Base-by-base conservation (phyloP, 2,329 filamentous ascomycete species). In the Aurifilum marmelostoma region DNA sequence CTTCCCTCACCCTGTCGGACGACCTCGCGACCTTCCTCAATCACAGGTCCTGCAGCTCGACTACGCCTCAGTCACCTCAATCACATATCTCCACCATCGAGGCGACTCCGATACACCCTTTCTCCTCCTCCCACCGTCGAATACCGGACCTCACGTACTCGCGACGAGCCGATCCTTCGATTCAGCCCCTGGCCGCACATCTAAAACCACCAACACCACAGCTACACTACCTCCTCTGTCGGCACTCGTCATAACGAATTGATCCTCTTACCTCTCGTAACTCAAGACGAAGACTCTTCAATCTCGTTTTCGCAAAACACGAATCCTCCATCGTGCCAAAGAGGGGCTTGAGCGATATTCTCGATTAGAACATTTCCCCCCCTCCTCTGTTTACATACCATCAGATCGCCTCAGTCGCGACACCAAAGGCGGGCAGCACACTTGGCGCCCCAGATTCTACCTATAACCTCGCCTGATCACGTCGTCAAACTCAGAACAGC, bases 291-390 rank as follows among this genome's bases (percentile, higher is more conserved):
- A n/a, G n/a, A 18, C 18, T 59, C 21, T 29, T n/a, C n/a, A 16
- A 6, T n/a, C 21, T 21, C 50, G 32, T n/a, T 43, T 41, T 14
- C 58, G 14, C 59, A 6, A 21, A 12, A 27, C 52, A 2, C 52
- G 27, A 32, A 18, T 2, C 24, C 21, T 24, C 14, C 27, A 18
- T 18, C 32, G 52, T 32, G 27, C 52, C 27, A 16, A 32, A 56
- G 52, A 29, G 24, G 52, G 60, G 52, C 43, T 58, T 54, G 67
- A 67, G 67, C 67, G 41, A 71, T 56, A 54, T 58, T 65, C 43
- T 61, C 67, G 58, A 47, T 21, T n/a, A 9, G 52, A 65, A 24
- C 32, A 3, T 18, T 32, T 34, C 24, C 52, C 34, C 50, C 52
- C 34, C 50, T 58, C 24, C 34, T 32, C 32, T 43, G 18, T 54